These are phyloP conservation scores for Perilla frutescens DNA, from an alignment of 257 asterid genomes.

Conservation along the genomic window DNA sequence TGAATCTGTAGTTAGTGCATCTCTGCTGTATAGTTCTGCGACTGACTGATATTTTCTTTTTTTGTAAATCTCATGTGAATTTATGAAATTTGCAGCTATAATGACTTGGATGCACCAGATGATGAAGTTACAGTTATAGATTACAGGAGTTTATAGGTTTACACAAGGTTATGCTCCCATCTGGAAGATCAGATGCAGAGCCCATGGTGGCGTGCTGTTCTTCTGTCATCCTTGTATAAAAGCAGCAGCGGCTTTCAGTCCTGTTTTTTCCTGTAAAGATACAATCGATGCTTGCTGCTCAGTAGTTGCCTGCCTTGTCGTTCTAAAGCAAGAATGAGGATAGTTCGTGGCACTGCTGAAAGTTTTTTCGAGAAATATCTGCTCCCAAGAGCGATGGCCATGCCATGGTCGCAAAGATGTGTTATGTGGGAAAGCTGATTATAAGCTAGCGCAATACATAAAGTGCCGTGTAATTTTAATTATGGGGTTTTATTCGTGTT, in stretches of 20 bases:
- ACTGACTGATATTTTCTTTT: neutral
- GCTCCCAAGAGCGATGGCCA: conserved; percentile 9
- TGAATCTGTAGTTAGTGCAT: neutral
- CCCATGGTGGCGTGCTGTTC: neutral
- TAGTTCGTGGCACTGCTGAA: neutral
- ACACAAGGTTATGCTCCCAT: neutral
- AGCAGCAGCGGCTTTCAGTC: conserved; percentile 12
- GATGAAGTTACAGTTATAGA: conserved; percentile 98
- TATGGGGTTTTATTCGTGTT: neutral
- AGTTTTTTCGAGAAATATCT: neutral
- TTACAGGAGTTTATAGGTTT: conserved; percentile 83
- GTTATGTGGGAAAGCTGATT: neutral
- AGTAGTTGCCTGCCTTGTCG: neutral
- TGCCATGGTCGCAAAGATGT: neutral
- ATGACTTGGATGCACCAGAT: conserved; percentile 98
- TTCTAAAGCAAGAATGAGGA: neutral
- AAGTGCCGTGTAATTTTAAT: conserved; percentile 15
- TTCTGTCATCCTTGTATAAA: conserved; percentile 6
- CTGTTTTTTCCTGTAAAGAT: neutral
- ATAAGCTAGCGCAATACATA: neutral
- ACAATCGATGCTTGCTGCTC: conserved; percentile 17
- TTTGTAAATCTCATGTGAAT: neutral
- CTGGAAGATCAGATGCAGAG: conserved; percentile 25
- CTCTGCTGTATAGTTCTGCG: neutral
- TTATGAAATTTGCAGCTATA: conserved; percentile 67